These are phyloP conservation scores for Alternaria sp. DNA, from an alignment of 2,329 filamentous ascomycete species.

Conservation along the genomic window DNA sequence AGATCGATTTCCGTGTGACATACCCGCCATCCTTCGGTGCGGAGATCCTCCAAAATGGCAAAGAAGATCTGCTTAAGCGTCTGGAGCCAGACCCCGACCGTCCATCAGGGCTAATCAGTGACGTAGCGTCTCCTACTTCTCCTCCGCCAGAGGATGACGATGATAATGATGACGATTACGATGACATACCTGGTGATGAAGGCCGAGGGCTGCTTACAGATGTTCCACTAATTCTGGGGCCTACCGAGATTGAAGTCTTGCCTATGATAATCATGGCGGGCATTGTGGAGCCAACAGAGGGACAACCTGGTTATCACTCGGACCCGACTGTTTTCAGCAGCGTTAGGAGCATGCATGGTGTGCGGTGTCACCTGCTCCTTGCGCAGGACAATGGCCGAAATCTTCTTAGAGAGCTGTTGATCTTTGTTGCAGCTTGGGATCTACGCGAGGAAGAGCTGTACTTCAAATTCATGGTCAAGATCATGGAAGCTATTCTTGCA, in stretches of 20 bases:
- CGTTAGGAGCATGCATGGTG: slow-evolving; percentile 83
- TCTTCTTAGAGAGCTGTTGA: slow-evolving; percentile 85
- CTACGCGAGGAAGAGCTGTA: slow-evolving; percentile 92
- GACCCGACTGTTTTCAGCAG: slow-evolving; percentile 63
- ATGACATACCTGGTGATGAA: slow-evolving; percentile 73
- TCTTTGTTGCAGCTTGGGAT: slow-evolving; percentile 98
- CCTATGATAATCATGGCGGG: slow-evolving; percentile 98
- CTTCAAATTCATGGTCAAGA: slow-evolving; percentile 95
- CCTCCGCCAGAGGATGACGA: slow-evolving; percentile 67
- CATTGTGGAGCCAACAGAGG: slow-evolving; percentile 83
- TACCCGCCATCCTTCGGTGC: slow-evolving; percentile 59
- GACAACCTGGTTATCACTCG: slow-evolving; percentile 63
- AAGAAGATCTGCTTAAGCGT: slow-evolving; percentile 61
- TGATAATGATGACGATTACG: slow-evolving; percentile 76
- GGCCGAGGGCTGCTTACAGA: slow-evolving; percentile 88
- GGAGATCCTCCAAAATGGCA: slow-evolving; percentile 60
- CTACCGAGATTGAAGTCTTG: slow-evolving; percentile 92
- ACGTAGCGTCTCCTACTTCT: slow-evolving; percentile 52
- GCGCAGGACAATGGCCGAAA: slow-evolving; percentile 92
- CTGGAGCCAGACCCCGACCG: slow-evolving; percentile 57
- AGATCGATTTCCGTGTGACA: slow-evolving; percentile 60
- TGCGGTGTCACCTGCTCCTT: slow-evolving; percentile 87
- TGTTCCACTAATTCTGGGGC: slow-evolving; percentile 91
- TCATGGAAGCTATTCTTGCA: slow-evolving; percentile 90
- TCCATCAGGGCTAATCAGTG: slow-evolving; percentile 49